Evolutionary conservation across 2,329 filamentous ascomycete genomes (phyloP).

Genomic region (Tolypocladium nubicola): DNA sequence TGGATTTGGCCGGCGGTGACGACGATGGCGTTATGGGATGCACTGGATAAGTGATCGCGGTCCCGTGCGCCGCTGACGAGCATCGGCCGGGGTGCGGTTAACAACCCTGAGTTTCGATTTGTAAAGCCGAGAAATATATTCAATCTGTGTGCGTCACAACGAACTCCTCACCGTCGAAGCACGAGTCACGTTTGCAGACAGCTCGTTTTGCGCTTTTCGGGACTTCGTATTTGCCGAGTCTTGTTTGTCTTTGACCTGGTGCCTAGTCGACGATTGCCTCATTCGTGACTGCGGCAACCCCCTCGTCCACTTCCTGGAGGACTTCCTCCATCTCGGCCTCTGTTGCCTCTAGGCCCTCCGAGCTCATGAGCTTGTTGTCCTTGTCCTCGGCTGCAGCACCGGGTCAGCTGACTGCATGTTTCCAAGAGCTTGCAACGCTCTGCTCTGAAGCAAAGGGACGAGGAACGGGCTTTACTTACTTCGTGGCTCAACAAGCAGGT

Average conservation of each 20-base stretch:
- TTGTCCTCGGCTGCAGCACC: conserved; percentile 51
- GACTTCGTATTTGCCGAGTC: not conserved
- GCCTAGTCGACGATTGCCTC: conserved; percentile 7
- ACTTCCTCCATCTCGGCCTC: conserved; percentile 50
- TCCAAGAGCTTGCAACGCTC: not conserved
- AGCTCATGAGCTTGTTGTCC: conserved; percentile 57
- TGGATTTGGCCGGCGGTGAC: not conserved
- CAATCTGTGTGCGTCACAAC: not conserved
- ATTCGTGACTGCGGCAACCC: conserved; percentile 15
- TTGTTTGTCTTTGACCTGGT: not conserved
- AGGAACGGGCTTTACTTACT: conserved; percentile 36
- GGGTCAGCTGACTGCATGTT: not conserved
- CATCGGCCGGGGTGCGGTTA: not conserved
- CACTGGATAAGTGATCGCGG: not conserved
- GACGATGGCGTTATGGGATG: not conserved
- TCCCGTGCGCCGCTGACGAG: not conserved
- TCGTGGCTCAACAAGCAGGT: conserved; percentile 71
- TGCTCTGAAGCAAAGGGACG: not conserved
- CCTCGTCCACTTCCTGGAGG: conserved; percentile 29
- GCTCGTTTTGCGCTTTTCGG: not conserved
- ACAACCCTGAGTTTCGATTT: not conserved
- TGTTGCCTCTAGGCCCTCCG: conserved; percentile 53
- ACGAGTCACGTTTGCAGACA: not conserved
- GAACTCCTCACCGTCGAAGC: not conserved
- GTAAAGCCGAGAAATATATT: not conserved